Base-by-base conservation (phyloP, 2,329 filamentous ascomycete species). In the Madurella fahalii region DNA sequence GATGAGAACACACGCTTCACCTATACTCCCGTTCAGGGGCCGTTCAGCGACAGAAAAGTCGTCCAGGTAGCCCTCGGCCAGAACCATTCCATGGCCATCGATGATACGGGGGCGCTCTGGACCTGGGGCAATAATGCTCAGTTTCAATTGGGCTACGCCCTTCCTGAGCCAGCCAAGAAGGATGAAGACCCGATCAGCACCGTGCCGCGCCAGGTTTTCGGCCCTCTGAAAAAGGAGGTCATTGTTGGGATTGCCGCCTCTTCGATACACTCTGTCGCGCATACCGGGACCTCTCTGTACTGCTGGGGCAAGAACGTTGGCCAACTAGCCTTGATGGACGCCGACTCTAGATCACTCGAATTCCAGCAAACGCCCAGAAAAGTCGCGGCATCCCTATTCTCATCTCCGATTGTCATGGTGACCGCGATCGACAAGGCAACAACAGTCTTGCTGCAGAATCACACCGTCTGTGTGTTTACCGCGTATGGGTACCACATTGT, bases 221-320 rank as follows among this genome's bases (percentile, higher is more conserved):
- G 94, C 0, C 82, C 90, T 0, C 76, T 99, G 55, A 97, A 96
- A 67, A 90, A 91, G 66, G 94, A 97, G 67, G 68, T 75, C 1
- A 82, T 97, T 15, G 70, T 89, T 18, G 94, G 94, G 0, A 82
- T 92, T 53, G 91, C 94, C 2, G 93, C 94, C 7, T 97, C 94
- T 1, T 79, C 89, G 0, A 85, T 95, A 40, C 94, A 99, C 71
- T 97, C 94, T 0, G 92, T 95, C 2, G 90, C 90, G 0, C 88
- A 94, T 65, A 96, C 90, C 0, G 79, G 81, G 1, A 83, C 84
- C 0, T 89, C 90, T 1, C 74, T 99, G 1, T 99, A 89, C 67
- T 95, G 90, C 2, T 99, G 95, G 79, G 94, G 94, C 18, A 95
- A 94, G 65, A 99, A 97, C 64, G 85, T 91, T 63, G 94, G 94